Percentiles rank a stretch among this genome's conserved stretches.
Conservation (phyloP, 305 asterid genomes). For the Fraxinus platypoda region DNA sequence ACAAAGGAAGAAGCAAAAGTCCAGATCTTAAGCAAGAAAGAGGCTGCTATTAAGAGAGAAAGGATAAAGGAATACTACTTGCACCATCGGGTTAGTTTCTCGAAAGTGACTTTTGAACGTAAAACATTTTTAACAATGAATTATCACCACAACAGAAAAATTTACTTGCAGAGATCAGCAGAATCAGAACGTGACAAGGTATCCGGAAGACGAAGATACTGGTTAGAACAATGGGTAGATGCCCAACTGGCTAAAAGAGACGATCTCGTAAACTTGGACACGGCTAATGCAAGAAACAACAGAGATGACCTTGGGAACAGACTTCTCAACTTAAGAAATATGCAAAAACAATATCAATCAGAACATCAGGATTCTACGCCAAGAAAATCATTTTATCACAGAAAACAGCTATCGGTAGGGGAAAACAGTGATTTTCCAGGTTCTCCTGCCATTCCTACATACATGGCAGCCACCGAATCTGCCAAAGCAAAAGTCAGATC, state of each 20-base stretch:
- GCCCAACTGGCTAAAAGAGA: slow-evolving; percentile 71
- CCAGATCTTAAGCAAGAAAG: slow-evolving; percentile 54
- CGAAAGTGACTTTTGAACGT: not conserved
- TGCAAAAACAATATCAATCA: slow-evolving; percentile 45
- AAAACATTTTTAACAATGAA: slow-evolving; percentile 8
- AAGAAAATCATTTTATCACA: slow-evolving; percentile 58
- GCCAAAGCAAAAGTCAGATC: slow-evolving; percentile 83
- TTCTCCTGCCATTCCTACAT: slow-evolving; percentile 66
- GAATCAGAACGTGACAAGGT: slow-evolving; percentile 69
- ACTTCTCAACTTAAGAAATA: slow-evolving; percentile 27
- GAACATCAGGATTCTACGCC: slow-evolving; percentile 56
- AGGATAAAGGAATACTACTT: slow-evolving; percentile 73
- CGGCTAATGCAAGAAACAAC: slow-evolving; percentile 35
- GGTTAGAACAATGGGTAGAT: slow-evolving; percentile 97
- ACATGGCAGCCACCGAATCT: slow-evolving; percentile 92
- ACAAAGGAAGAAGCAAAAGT: slow-evolving; percentile 62
- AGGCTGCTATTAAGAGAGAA: slow-evolving; percentile 74
- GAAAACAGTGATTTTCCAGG: slow-evolving; percentile 46
- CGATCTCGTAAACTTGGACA: slow-evolving; percentile 36
- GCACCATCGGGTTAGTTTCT: slow-evolving; percentile 68
- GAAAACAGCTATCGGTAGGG: slow-evolving; percentile 65
- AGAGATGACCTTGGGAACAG: slow-evolving; percentile 41
- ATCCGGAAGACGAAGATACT: slow-evolving; percentile 59
- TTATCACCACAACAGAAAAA: not conserved
- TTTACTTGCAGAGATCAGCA: slow-evolving; percentile 69